Conservation (phyloP, 768 basidiomycete species). For the Royoungia palumana region DNA sequence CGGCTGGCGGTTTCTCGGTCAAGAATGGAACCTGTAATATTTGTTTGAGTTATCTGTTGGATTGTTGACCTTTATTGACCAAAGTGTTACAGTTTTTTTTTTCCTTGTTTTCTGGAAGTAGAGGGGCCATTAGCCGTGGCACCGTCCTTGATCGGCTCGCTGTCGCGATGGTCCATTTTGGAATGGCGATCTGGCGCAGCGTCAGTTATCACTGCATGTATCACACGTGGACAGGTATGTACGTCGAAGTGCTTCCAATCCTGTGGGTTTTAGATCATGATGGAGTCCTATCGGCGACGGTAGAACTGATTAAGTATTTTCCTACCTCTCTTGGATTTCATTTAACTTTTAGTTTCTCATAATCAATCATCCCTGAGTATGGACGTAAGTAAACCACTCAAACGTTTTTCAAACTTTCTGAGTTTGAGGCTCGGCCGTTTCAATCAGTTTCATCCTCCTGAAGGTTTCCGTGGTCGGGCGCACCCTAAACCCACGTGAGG, state of each 20-base stretch:
- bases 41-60: background rate
- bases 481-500: slow-evolving; percentile 2
- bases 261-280: too few species aligned
- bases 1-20: background rate
- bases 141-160: background rate
- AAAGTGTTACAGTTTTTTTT: background rate
- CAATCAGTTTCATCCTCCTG: background rate
- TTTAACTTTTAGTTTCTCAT: slow-evolving; percentile 3
- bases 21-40: background rate
- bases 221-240: background rate
- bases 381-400: background rate
- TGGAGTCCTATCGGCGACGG: too few species aligned
- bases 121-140: background rate
- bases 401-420: background rate
- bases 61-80: background rate
- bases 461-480: background rate
- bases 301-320: background rate
- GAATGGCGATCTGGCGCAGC: background rate
- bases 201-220: background rate
- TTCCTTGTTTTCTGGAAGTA: background rate
- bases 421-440: background rate
- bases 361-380: slow-evolving; percentile 6
- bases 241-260: too few species aligned
- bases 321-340: background rate
- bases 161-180: background rate